Conservation (phyloP, 495 filamentous ascomycete genomes). For the Hypoxylon cercidicola region DNA sequence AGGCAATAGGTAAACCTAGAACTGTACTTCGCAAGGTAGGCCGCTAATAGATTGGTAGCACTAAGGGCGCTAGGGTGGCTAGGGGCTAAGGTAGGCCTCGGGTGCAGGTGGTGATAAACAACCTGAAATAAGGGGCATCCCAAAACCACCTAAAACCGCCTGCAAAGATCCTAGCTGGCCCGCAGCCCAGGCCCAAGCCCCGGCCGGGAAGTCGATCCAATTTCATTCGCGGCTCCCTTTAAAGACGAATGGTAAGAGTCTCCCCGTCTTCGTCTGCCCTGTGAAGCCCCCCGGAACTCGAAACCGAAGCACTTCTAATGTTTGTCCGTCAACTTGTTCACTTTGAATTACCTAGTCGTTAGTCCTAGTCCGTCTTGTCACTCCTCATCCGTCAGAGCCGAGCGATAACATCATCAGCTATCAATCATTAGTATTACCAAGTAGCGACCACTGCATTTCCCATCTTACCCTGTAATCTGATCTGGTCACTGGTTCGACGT, state of each 20-base stretch:
- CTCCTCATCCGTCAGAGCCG: slow-evolving; percentile 30
- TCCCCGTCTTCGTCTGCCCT: slow-evolving; percentile 1
- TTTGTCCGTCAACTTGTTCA: slow-evolving; percentile 1
- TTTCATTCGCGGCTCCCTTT: slow-evolving; percentile 27
- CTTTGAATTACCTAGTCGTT: slow-evolving; percentile 6
- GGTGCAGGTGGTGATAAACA: slow-evolving; percentile 6
- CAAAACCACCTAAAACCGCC: slow-evolving; percentile 35
- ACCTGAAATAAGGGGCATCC: slow-evolving; percentile 39
- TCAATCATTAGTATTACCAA: slow-evolving; percentile 22
- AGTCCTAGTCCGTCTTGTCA: slow-evolving; percentile 6
- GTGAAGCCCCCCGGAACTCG: slow-evolving; percentile 5
- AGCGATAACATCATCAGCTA: slow-evolving; percentile 36
- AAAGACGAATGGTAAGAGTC: slow-evolving; percentile 19
- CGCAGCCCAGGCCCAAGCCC: not conserved
- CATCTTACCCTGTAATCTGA: slow-evolving; percentile 19
- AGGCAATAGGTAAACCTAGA: no score
- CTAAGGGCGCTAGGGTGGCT: not conserved
- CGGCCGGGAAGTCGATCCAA: slow-evolving; percentile 7
- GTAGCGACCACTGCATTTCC: slow-evolving; percentile 26
- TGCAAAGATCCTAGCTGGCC: slow-evolving; percentile 14
- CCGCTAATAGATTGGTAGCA: slow-evolving; percentile 8
- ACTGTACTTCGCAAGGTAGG: no score
- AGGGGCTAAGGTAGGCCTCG: no score
- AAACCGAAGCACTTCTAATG: slow-evolving; percentile 13
- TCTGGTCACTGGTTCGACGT: slow-evolving; percentile 21